phyloP scores from a whole-genome alignment of 139 green algal species.

The Picochlorum sp. region DNA sequence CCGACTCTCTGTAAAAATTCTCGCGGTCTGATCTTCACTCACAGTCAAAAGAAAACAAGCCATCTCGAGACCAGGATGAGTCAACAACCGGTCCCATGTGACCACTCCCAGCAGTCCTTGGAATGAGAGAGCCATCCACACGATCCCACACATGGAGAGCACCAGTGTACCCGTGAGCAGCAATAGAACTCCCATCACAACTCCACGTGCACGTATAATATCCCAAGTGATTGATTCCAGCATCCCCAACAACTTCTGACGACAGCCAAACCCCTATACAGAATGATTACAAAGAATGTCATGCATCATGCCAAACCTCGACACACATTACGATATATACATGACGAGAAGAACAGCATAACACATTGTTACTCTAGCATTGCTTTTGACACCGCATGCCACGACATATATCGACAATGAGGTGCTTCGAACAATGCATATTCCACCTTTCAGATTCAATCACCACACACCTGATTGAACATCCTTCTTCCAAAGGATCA shows the following conservation, averaged over 20 bases:
- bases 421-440: conserved; percentile 33
- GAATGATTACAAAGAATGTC: not conserved
- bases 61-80: conserved; percentile 59
- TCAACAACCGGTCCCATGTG: conserved; percentile 76
- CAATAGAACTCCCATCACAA: conserved; percentile 45
- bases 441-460: conserved; percentile 2
- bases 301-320: not conserved
- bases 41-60: conserved; percentile 59
- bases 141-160: conserved; percentile 82
- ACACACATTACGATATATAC: not conserved
- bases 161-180: conserved; percentile 86
- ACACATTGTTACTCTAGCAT: conserved; percentile 15
- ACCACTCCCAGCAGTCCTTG: conserved; percentile 54
- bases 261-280: conserved; percentile 73
- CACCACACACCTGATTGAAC: conserved; percentile 21
- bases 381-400: conserved; percentile 31
- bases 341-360: not conserved
- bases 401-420: conserved; percentile 1
- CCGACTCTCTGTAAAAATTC: conserved; percentile 38
- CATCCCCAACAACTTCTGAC: conserved; percentile 76
- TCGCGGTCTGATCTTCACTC: conserved; percentile 70
- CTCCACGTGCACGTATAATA: conserved; percentile 62
- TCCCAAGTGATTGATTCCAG: conserved; percentile 55
- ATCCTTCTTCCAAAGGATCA: conserved; percentile 85
- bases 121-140: not conserved